Base-by-base conservation (phyloP, 2,329 filamentous ascomycete species). In the Fusarium metavorans region DNA sequence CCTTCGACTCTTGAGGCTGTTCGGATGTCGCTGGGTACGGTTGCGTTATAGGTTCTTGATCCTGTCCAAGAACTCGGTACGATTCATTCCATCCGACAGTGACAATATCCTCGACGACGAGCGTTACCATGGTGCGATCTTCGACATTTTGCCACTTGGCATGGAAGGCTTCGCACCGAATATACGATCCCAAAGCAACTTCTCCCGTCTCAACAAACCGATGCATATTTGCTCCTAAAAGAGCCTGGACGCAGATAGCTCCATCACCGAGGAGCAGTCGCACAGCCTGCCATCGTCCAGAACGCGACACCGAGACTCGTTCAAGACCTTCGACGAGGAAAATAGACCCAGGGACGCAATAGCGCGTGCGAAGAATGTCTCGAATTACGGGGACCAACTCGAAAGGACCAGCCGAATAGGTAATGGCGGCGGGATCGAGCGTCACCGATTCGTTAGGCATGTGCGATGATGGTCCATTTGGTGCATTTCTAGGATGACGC, bases 191-290 rank as follows among this genome's bases (percentile, higher is more conserved):
- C 13, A 86, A 81, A 5, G 80, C 80, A 39, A 90, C 74, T n/a
- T 85, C 83, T 3, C 83, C 84, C 1, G 77, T 78, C 45, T 88
- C 84, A 10, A 89, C 81, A n/a, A 88, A 84, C 5, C 83, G 82
- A 60, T 90, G 87, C 80, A 87, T 83, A 56, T 84, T 83, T 1
- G 83, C 80, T 8, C 80, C 79, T 48, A 90, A 77, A 9, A 90
- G 78, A 0, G 87, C 87, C 77, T 90, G 88, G n/a, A 90, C 83
- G 72, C 87, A 89, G 5, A 89, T 78, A 74, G 86, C 82, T 1
- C 88, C 88, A 71, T 90, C 88, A 41, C 88, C 86, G 0, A 90
- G 83, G 0, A 90, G 64, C 13, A 90, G 72, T 3, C 88, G 83
- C 1, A 89, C 76, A 2, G 83, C 81, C 35, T 87, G 85, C 83